A percentile compares a stretch with the other conserved stretches of the same genome.
Evolutionary conservation across 805 yeast species (phyloP).

Genomic region (Metschnikowia colocasiae): DNA sequence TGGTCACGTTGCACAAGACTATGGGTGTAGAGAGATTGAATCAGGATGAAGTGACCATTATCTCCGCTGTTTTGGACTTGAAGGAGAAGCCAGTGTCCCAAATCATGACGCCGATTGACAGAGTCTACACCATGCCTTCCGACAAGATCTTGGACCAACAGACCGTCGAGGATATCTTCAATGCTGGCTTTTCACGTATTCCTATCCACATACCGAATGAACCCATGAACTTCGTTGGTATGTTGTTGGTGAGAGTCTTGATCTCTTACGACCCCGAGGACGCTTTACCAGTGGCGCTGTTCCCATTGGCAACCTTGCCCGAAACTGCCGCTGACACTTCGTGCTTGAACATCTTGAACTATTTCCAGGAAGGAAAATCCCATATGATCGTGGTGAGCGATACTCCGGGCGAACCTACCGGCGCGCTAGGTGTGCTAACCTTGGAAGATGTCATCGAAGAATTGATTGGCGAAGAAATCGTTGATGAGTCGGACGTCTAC

Average conservation of each 20-base stretch:
- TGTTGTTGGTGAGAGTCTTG: slow-evolving; percentile 87
- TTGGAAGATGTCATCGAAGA: slow-evolving; percentile 98
- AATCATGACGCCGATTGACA: slow-evolving; percentile 92
- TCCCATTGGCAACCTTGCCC: slow-evolving; percentile 94
- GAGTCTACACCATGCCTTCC: slow-evolving; percentile 84
- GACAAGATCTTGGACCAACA: slow-evolving; percentile 78
- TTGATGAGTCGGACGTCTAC: slow-evolving; percentile 93
- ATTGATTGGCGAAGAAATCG: slow-evolving; percentile 94
- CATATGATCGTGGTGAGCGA: slow-evolving; percentile 94
- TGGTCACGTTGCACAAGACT: slow-evolving; percentile 87
- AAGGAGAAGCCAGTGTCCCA: slow-evolving; percentile 83
- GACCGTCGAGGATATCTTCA: slow-evolving; percentile 83
- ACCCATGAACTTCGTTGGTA: slow-evolving; percentile 88
- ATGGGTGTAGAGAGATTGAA: slow-evolving; percentile 94
- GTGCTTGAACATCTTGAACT: slow-evolving; percentile 87
- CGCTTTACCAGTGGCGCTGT: slow-evolving; percentile 83
- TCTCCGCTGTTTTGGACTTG: slow-evolving; percentile 87
- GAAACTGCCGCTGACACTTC: slow-evolving; percentile 91
- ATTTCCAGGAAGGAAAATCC: slow-evolving; percentile 96
- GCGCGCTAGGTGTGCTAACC: slow-evolving; percentile 89
- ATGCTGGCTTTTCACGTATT: slow-evolving; percentile 91
- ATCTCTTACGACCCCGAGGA: slow-evolving; percentile 97
- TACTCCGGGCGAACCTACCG: slow-evolving; percentile 76
- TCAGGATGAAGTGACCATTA: slow-evolving; percentile 94
- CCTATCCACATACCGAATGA: slow-evolving; percentile 91